Percentiles rank a stretch among this genome's conserved stretches.
These are phyloP conservation scores for Echeveria elegans DNA, from an alignment of 164 flowering plant species.

Conservation along the genomic window DNA sequence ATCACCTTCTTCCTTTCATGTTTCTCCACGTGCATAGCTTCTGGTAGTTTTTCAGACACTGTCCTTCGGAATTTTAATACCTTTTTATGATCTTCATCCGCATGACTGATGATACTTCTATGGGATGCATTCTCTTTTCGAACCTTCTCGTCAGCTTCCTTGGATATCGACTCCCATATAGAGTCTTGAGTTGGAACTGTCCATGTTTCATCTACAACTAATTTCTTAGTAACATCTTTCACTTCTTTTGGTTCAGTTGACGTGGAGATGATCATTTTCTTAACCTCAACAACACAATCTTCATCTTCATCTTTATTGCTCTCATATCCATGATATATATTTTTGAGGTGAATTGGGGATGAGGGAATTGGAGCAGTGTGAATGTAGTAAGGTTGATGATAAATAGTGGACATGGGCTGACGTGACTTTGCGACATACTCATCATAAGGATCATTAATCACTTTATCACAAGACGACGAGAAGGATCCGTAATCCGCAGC, in stretches of 20 bases:
- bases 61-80: background rate
- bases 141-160: background rate
- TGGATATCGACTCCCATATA: background rate
- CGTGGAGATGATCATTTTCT: background rate
- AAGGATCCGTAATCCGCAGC: conserved; percentile 43
- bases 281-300: background rate
- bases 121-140: background rate
- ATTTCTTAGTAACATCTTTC: background rate
- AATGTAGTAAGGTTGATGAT: conserved; percentile 8
- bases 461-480: conserved; percentile 23
- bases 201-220: background rate
- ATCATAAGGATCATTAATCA: conserved; percentile 25
- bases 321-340: background rate
- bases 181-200: background rate
- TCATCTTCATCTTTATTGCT: no score
- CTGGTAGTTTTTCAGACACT: background rate
- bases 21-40: background rate
- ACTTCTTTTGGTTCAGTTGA: background rate
- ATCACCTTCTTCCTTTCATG: background rate
- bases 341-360: background rate
- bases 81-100: background rate
- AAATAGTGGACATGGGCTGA: background rate
- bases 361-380: background rate
- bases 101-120: background rate
- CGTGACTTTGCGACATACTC: conserved; percentile 13